Percentiles rank a stretch among this genome's conserved stretches.
phyloP scores from a whole-genome alignment of 169 alveolate species.

The Eimeria maxima region DNA sequence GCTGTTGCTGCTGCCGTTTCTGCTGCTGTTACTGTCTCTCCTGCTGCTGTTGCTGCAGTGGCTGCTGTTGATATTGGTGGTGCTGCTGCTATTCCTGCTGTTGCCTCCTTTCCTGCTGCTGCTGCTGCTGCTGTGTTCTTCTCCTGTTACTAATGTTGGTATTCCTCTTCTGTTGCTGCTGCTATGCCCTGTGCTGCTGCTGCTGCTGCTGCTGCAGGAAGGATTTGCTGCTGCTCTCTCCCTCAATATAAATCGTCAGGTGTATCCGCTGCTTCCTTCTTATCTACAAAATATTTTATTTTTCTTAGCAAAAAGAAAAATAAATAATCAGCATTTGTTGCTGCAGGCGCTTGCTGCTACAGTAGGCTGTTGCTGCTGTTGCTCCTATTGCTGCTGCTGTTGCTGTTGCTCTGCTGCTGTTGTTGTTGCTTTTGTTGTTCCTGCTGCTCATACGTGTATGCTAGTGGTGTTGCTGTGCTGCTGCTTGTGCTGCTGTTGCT shows the following conservation, averaged over 20 bases:
- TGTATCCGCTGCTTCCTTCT: slow-evolving; percentile 16
- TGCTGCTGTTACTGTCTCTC: too few relatives aligned
- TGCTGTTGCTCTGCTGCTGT: neutral
- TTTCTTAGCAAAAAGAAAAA: neutral
- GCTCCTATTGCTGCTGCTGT: neutral
- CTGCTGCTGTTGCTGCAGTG: too few relatives aligned
- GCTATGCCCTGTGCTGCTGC: neutral
- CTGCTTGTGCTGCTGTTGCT: neutral
- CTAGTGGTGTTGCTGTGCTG: neutral
- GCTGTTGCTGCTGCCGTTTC: neutral
- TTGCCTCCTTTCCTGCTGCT: too few relatives aligned
- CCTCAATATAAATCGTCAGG: neutral
- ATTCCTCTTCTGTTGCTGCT: too few relatives aligned
- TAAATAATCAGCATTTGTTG: neutral
- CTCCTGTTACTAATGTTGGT: too few relatives aligned
- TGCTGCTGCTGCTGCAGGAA: neutral
- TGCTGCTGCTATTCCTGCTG: too few relatives aligned
- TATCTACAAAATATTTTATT: neutral
- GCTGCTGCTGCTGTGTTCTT: too few relatives aligned
- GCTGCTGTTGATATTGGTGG: too few relatives aligned
- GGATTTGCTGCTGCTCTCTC: neutral
- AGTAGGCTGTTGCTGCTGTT: neutral
- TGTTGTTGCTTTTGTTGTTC: neutral
- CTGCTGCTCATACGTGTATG: too few relatives aligned
- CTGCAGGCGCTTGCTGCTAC: slow-evolving; percentile 9